Conservation (phyloP, 192 early-diverging fungal genomes). For the Entrophospora sp. region DNA sequence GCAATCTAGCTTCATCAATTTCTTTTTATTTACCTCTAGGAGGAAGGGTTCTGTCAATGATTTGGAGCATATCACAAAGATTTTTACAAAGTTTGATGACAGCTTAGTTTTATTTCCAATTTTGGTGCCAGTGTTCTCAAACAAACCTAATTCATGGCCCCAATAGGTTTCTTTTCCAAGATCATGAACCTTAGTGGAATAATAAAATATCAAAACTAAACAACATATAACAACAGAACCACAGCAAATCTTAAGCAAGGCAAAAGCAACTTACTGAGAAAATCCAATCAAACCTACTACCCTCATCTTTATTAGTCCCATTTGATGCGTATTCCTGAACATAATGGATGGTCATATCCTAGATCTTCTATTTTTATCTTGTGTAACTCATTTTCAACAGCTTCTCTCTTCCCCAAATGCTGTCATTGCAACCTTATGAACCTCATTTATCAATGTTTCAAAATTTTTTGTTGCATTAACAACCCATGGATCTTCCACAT, state of each 20-base stretch:
- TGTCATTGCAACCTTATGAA: too few species aligned
- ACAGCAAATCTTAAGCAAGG: not conserved
- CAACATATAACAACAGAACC: not conserved
- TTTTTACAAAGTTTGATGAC: not conserved
- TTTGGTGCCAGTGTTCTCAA: not conserved
- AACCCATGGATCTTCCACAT: too few species aligned
- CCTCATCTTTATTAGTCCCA: not conserved
- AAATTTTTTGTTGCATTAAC: too few species aligned
- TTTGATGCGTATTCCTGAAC: too few species aligned
- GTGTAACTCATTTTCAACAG: too few species aligned
- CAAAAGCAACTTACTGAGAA: not conserved
- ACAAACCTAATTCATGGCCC: constrained; percentile 1
- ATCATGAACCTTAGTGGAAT: not conserved
- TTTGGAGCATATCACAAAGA: not conserved
- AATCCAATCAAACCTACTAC: constrained; percentile 1
- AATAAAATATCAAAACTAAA: not conserved
- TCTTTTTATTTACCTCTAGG: not conserved
- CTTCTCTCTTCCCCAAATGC: too few species aligned
- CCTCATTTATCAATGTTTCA: too few species aligned
- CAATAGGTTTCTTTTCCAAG: not conserved
- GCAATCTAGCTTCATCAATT: not conserved
- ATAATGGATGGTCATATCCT: too few species aligned
- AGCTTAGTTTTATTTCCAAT: constrained; percentile 1
- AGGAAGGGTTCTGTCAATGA: constrained; percentile 2
- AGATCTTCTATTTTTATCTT: too few species aligned